Evolutionary conservation across 768 basidiomycete species (phyloP), one percentile per base, ranked within the genome.

Genomic region (Suillus placidus): DNA sequence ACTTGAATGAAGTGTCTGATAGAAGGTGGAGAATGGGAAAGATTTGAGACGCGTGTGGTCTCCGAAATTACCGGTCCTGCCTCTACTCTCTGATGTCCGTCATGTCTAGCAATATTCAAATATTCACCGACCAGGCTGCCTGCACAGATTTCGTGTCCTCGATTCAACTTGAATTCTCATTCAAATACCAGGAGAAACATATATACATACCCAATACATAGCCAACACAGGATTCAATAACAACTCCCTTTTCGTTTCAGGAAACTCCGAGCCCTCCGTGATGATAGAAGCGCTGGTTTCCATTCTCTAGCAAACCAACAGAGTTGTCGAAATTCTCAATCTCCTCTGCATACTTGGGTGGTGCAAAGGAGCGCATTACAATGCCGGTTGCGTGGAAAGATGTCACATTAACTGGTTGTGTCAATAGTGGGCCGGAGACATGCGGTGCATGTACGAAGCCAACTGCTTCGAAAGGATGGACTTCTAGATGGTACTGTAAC

Each of bases 241-340:
- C 37, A 43, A 32, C 12, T n/a, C 12, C 7, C 12, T n/a, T 65
- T 13, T 18, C 34, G 8, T 54, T 18, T 37, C 23, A 62, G 10
- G 37, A 9, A 20, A 56, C 23, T 63, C 51, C 65, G 6, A 51
- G 30, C 10, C 62, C 67, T 62, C 37, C 23, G 34, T 75, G 66
- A 63, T 70, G 70, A 57, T 69, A 74, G 71, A 84, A 87, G 68
- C 83, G 76, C 69, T 87, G 85, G 70, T 87, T 86, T 16, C 85
- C 83, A 68, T 85, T 87, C 70, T 86, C 84, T 68, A 86, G 72
- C 43, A 84, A 80, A 16, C 84, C 86, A 38, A 85, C 76, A 13
- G 82, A 80, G 43, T 79, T 82, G 68, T 84, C 85, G 71, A 85
- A 86, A 70, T 88, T 81, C 26, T 76, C 78, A 45, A 75, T 78